Conservation (phyloP, 2,329 filamentous ascomycete genomes). For the Colletotrichum costaricense region DNA sequence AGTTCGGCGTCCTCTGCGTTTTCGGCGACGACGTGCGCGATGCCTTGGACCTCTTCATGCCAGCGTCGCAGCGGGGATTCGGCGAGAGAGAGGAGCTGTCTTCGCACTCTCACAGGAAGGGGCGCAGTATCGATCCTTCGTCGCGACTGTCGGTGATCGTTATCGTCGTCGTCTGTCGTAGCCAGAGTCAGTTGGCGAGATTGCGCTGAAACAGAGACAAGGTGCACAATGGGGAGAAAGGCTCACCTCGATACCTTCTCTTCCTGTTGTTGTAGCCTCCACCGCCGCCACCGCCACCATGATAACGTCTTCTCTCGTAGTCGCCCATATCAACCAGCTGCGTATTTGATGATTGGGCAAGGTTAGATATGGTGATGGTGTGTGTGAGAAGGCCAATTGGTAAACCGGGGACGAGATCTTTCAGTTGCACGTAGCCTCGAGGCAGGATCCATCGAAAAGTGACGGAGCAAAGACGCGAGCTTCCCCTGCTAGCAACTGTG, state of each 20-base stretch:
- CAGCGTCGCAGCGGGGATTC: slow-evolving; percentile 83
- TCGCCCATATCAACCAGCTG: slow-evolving; percentile 58
- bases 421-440: slow-evolving; percentile 10
- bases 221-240: slow-evolving; percentile 15
- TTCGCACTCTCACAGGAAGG: slow-evolving; percentile 76
- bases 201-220: slow-evolving; percentile 6
- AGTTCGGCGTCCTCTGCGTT: slow-evolving; percentile 89
- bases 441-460: slow-evolving; percentile 31
- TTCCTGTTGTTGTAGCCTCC: slow-evolving; percentile 76
- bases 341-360: background rate
- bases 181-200: slow-evolving; percentile 35
- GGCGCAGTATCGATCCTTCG: slow-evolving; percentile 79
- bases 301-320: slow-evolving; percentile 66
- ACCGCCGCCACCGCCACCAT: slow-evolving; percentile 56
- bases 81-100: slow-evolving; percentile 82
- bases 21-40: slow-evolving; percentile 82
- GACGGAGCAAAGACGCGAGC: slow-evolving; percentile 25
- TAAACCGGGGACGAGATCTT: background rate
- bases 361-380: background rate
- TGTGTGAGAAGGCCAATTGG: background rate
- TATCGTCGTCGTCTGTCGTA: slow-evolving; percentile 77
- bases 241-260: slow-evolving; percentile 81
- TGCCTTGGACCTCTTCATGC: slow-evolving; percentile 80
- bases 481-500: slow-evolving; percentile 31
- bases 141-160: slow-evolving; percentile 75